Evolutionary conservation across 1,284 basidiomycete genomes (phyloP).

Genomic region (Trichosporon asahii): DNA sequence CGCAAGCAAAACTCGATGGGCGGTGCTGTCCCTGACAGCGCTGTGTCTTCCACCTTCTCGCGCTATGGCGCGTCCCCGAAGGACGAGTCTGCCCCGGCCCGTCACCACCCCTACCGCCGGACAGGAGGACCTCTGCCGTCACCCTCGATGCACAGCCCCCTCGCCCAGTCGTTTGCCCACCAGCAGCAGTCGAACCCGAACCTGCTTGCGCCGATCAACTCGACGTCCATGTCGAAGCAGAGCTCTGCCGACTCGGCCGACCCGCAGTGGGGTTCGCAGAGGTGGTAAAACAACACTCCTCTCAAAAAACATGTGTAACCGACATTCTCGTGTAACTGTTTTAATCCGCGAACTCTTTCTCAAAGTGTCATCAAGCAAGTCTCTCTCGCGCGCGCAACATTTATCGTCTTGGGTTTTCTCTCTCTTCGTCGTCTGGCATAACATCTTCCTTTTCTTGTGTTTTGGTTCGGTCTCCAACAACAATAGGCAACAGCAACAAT

Average conservation of each 20-base stretch:
- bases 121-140: constrained; percentile 25
- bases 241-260: background rate
- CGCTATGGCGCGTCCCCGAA: constrained; percentile 30
- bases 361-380: background rate
- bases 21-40: constrained; percentile 22
- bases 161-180: constrained; percentile 5
- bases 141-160: constrained; percentile 19
- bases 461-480: background rate
- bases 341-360: background rate
- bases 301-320: background rate
- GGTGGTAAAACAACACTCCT: background rate
- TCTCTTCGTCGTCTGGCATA: background rate
- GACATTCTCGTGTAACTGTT: background rate
- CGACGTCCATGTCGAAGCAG: constrained; percentile 6
- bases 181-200: constrained; percentile 3
- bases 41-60: constrained; percentile 32
- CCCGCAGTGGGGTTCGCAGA: background rate
- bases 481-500: background rate
- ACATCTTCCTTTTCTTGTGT: background rate
- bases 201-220: constrained; percentile 11
- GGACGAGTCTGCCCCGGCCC: constrained; percentile 15
- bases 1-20: constrained; percentile 16
- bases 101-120: constrained; percentile 38
- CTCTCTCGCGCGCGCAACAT: background rate
- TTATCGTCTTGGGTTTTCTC: background rate